phyloP scores from a whole-genome alignment of 148 eudicot genomes.

The Fallopia convolvulus region DNA sequence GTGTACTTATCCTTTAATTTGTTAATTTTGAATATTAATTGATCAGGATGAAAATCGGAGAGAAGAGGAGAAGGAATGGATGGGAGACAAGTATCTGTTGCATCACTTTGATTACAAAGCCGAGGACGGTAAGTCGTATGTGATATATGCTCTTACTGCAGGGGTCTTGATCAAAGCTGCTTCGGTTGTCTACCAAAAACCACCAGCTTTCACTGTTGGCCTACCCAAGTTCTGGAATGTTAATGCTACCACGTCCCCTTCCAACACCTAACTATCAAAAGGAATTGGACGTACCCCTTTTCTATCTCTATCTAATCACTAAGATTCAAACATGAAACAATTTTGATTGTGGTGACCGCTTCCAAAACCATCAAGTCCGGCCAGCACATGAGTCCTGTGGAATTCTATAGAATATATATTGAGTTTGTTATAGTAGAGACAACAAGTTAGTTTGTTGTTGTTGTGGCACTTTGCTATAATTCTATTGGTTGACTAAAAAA shows the following conservation, averaged over 20 bases:
- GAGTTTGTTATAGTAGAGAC: no score
- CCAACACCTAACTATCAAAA: neutral
- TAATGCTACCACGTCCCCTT: neutral
- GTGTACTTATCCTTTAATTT: neutral
- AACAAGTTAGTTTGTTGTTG: no score
- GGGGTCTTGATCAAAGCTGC: conserved; percentile 7
- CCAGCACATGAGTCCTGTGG: no score
- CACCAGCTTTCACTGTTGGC: neutral
- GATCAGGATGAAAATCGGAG: neutral
- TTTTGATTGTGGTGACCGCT: neutral
- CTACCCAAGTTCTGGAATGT: neutral
- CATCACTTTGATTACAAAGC: conserved; percentile 7
- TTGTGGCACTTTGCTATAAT: no score
- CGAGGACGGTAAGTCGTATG: neutral
- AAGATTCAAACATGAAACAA: neutral
- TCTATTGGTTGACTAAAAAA: no score
- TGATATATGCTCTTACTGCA: conserved; percentile 9
- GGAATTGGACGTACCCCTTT: neutral
- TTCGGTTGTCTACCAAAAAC: neutral
- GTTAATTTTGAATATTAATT: neutral
- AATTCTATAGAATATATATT: no score
- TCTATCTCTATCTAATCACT: neutral
- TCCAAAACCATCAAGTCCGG: no score
- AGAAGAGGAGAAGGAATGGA: conserved; percentile 3
- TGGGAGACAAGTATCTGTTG: conserved; percentile 3